These are phyloP conservation scores for Flaveria brownii DNA, from an alignment of 129 eudicot genomes.

Conservation along the genomic window DNA sequence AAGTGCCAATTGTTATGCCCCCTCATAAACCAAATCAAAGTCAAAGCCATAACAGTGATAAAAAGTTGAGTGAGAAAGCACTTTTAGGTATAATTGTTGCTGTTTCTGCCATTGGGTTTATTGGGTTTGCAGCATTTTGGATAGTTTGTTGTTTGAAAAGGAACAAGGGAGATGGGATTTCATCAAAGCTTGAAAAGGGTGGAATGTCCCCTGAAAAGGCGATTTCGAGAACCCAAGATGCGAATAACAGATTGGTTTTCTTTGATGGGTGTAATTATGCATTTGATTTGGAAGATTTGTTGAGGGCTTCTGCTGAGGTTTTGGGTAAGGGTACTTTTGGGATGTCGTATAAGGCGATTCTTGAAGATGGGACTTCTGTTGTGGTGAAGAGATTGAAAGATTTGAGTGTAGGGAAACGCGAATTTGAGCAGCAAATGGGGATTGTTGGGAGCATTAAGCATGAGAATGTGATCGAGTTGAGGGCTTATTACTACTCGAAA, in stretches of 20 bases:
- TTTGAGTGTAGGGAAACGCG: conserved; percentile 76
- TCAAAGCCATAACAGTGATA: conserved; percentile 27
- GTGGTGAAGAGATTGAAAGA: conserved; percentile 98
- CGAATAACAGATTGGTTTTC: conserved; percentile 72
- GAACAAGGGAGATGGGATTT: conserved; percentile 48
- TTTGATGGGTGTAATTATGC: conserved; percentile 94
- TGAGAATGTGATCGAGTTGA: conserved; percentile 76
- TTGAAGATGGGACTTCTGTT: conserved; percentile 89
- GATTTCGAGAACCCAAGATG: conserved; percentile 78
- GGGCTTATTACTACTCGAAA: conserved; percentile 93
- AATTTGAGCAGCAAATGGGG: conserved; percentile 92
- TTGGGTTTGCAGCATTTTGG: conserved; percentile 59
- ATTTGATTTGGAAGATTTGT: conserved; percentile 92
- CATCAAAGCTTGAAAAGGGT: conserved; percentile 72
- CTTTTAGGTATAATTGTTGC: conserved; percentile 63
- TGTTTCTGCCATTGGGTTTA: conserved; percentile 52
- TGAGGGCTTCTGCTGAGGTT: conserved; percentile 98
- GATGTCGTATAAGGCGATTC: conserved; percentile 85
- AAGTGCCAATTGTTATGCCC: conserved; percentile 51
- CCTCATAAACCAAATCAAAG: conserved; percentile 37
- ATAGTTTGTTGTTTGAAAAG: conserved; percentile 59
- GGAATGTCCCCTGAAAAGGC: conserved; percentile 85
- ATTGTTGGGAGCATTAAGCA: conserved; percentile 83
- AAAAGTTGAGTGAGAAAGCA: conserved; percentile 57
- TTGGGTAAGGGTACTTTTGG: conserved; percentile 97